Conservation (phyloP, 2,329 filamentous ascomycete species). For the Ophiostoma australiae region DNA sequence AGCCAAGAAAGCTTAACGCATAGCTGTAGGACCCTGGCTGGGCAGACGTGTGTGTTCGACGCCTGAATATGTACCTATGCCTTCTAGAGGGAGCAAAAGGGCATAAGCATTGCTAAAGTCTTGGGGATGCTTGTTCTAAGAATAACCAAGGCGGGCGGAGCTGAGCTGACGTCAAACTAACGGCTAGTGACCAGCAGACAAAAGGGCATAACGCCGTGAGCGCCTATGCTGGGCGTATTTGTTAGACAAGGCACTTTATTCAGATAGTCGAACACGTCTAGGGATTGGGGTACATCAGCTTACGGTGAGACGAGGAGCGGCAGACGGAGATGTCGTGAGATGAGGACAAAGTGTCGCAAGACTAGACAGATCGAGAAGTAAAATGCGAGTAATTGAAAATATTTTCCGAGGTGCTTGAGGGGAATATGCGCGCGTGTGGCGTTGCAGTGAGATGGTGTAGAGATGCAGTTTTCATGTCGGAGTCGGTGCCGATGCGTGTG, state of each 20-base stretch:
- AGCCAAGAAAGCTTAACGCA: constrained; percentile 11
- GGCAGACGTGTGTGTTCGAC: not conserved
- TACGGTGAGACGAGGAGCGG: not conserved
- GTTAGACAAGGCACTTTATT: not conserved
- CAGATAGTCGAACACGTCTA: no score
- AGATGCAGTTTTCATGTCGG: not conserved
- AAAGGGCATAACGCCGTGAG: constrained; percentile 2
- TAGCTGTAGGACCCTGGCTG: not conserved
- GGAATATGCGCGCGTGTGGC: not conserved
- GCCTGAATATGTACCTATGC: not conserved
- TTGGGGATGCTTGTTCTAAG: constrained; percentile 8
- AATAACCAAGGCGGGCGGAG: constrained; percentile 5
- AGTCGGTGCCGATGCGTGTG: not conserved
- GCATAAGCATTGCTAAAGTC: not conserved
- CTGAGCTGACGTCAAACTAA: not conserved
- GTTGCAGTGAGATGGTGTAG: not conserved
- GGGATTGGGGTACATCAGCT: not conserved
- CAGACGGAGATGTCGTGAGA: not conserved
- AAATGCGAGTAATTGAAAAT: not conserved
- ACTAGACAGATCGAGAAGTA: not conserved
- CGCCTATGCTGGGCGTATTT: not conserved
- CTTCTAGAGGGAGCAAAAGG: not conserved
- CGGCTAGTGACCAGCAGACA: not conserved
- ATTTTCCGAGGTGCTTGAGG: not conserved
- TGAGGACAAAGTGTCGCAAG: not conserved